Conservation (phyloP, 2,329 filamentous ascomycete species). For the Leptographium galeiforme region DNA sequence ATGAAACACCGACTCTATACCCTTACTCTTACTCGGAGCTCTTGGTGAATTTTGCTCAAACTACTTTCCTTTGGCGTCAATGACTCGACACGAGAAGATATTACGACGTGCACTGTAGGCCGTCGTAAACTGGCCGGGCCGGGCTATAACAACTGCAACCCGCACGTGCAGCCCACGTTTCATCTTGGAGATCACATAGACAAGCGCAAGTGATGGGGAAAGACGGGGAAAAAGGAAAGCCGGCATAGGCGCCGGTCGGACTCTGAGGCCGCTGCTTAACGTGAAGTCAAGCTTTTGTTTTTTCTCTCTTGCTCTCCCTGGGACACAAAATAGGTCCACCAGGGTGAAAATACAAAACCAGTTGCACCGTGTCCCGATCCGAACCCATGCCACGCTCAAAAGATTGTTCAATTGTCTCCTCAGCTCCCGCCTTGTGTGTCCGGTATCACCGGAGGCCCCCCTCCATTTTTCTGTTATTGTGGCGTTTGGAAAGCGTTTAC, state of each 20-base stretch:
- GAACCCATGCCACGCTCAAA: slow-evolving; percentile 10
- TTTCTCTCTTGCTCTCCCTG: slow-evolving; percentile 15
- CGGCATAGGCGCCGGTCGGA: slow-evolving; percentile 56
- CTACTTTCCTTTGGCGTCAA: no score
- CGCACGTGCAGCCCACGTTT: no score
- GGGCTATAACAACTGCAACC: no score
- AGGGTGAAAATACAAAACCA: slow-evolving; percentile 16
- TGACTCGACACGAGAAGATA: no score
- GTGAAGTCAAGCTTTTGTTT: slow-evolving; percentile 36
- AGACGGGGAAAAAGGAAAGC: slow-evolving; percentile 29
- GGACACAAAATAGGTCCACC: not conserved
- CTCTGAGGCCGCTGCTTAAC: slow-evolving; percentile 58
- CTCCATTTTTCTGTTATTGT: not conserved
- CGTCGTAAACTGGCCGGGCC: no score
- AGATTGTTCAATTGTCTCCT: not conserved
- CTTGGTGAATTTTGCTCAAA: no score
- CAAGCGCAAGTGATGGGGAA: not conserved
- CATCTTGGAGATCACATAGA: not conserved
- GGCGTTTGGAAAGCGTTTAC: slow-evolving; percentile 42
- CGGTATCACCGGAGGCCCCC: no score
- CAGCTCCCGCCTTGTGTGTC: not conserved
- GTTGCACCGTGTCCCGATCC: slow-evolving; percentile 26
- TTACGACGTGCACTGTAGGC: no score
- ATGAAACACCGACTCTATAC: not conserved
- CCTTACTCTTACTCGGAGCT: no score